Evolutionary conservation across 2,329 filamentous ascomycete species (phyloP).

Genomic region (Fusarium mundagurra): DNA sequence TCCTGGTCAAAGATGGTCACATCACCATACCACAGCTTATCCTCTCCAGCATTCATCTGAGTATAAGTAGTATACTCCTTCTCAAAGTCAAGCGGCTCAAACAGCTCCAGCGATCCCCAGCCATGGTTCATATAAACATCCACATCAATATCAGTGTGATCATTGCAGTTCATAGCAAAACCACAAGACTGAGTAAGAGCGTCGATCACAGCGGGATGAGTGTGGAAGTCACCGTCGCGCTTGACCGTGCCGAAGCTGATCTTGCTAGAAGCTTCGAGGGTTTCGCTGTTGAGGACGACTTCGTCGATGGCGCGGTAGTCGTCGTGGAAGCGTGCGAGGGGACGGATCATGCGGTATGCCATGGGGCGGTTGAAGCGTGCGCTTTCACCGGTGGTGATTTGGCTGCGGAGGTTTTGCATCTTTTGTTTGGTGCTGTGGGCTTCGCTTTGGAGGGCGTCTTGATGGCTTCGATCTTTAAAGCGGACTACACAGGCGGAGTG

Average conservation of each 20-base stretch:
- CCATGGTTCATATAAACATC: slow-evolving; percentile 39
- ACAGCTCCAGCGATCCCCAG: slow-evolving; percentile 31
- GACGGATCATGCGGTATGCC: slow-evolving; percentile 37
- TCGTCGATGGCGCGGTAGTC: slow-evolving; percentile 38
- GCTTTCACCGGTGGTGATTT: slow-evolving; percentile 17
- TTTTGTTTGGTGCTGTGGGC: slow-evolving; percentile 2
- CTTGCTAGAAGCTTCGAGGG: slow-evolving; percentile 18
- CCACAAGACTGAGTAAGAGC: slow-evolving; percentile 34
- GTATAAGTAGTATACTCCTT: slow-evolving; percentile 35
- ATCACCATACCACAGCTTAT: slow-evolving; percentile 52
- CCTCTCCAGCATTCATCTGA: slow-evolving; percentile 25
- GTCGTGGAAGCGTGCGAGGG: slow-evolving; percentile 32
- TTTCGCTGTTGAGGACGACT: slow-evolving; percentile 31
- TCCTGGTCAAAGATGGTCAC: slow-evolving; percentile 65
- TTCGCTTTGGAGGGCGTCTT: slow-evolving; percentile 3
- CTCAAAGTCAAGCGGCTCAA: slow-evolving; percentile 31
- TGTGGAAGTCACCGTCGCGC: slow-evolving; percentile 27
- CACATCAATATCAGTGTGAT: slow-evolving; percentile 29
- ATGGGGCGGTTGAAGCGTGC: slow-evolving; percentile 37
- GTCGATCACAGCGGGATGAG: slow-evolving; percentile 36
- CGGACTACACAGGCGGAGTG: slow-evolving; percentile 25
- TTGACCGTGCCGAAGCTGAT: slow-evolving; percentile 35
- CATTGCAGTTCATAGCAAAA: slow-evolving; percentile 40
- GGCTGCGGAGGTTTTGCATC: slow-evolving; percentile 24
- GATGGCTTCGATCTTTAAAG: slow-evolving; percentile 20